Percentiles rank a stretch among this genome's conserved stretches.
Conservation (phyloP, 2,329 filamentous ascomycete species). For the Exophiala calicioides region DNA sequence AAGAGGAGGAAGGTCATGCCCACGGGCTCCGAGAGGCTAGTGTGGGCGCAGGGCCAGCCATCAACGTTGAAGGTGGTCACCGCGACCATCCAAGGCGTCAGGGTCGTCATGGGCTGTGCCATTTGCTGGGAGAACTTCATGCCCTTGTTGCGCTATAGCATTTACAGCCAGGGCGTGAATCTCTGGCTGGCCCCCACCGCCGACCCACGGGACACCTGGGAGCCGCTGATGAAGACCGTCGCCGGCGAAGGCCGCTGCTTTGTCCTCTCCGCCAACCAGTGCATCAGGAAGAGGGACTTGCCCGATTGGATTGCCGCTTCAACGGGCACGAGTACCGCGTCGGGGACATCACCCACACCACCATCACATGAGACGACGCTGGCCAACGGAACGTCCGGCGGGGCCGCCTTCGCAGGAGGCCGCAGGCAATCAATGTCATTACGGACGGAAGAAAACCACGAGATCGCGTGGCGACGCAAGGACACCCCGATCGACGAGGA, state of each 20-base stretch:
- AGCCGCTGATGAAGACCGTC: constrained; percentile 76
- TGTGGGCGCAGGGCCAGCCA: constrained; percentile 86
- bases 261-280: constrained; percentile 84
- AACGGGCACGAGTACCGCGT: constrained; percentile 11
- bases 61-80: constrained; percentile 76
- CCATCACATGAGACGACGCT: too few relatives aligned
- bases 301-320: constrained; percentile 57
- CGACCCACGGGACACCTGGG: constrained; percentile 80
- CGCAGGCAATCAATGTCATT: constrained; percentile 36
- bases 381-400: constrained; percentile 12
- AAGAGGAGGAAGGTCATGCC: constrained; percentile 94
- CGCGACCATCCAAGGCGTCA: constrained; percentile 75
- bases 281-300: constrained; percentile 61
- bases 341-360: constrained; percentile 3
- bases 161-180: constrained; percentile 90
- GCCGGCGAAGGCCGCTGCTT: constrained; percentile 81
- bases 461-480: constrained; percentile 47
- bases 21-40: constrained; percentile 77
- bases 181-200: constrained; percentile 89
- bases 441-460: constrained; percentile 45
- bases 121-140: constrained; percentile 99
- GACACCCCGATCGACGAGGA: constrained; percentile 27
- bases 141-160: constrained; percentile 77
- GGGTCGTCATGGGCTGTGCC: constrained; percentile 77
- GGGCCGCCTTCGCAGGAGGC: neutral